These are phyloP conservation scores for Rosa rugosa DNA, from an alignment of 306 rosid genomes.

Conservation along the genomic window DNA sequence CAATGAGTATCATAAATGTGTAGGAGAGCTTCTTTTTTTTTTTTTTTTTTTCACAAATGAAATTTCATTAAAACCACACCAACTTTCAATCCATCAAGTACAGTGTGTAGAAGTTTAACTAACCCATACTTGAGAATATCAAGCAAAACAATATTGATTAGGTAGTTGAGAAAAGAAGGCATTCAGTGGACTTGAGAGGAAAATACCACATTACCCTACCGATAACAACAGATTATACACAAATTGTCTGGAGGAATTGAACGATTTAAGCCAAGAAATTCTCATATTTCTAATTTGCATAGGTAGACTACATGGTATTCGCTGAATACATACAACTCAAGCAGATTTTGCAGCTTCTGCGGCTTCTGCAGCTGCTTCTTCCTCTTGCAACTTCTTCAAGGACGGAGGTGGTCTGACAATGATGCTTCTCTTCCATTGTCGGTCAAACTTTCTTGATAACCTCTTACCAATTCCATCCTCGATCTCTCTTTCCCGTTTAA, in stretches of 20 bases:
- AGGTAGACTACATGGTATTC: slow-evolving; percentile 4
- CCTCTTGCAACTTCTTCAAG: slow-evolving; percentile 58
- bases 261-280: slow-evolving; percentile 3
- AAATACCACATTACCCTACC: background rate
- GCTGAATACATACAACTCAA: slow-evolving; percentile 27
- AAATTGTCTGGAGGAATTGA: background rate
- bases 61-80: too few species aligned
- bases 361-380: slow-evolving; percentile 70
- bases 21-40: too few species aligned
- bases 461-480: slow-evolving; percentile 85
- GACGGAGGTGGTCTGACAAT: slow-evolving; percentile 83
- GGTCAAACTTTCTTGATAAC: slow-evolving; percentile 84
- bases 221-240: slow-evolving; percentile 12
- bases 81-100: too few species aligned
- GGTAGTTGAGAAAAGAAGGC: background rate
- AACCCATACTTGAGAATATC: background rate
- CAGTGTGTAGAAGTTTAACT: background rate
- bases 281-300: slow-evolving; percentile 2
- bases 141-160: background rate
- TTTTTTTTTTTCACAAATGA: too few species aligned
- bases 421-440: slow-evolving; percentile 80
- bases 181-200: background rate
- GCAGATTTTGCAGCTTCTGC: slow-evolving; percentile 59
- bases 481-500: slow-evolving; percentile 85
- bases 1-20: background rate